These are phyloP conservation scores for Fusarium udum DNA, from an alignment of 2,329 filamentous ascomycete genomes.

Conservation along the genomic window DNA sequence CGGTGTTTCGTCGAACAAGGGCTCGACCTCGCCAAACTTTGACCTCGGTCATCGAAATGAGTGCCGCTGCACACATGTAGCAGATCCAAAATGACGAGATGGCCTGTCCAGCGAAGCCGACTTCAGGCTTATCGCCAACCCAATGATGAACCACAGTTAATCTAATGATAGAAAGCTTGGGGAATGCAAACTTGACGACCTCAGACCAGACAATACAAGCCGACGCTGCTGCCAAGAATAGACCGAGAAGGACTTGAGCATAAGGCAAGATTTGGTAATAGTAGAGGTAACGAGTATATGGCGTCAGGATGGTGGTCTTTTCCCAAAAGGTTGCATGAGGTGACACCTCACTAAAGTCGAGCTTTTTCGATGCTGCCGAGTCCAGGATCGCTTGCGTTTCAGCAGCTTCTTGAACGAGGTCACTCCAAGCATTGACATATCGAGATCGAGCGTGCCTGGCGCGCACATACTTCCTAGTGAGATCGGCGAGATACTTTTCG, in stretches of 20 bases:
- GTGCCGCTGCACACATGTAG: constrained; percentile 93
- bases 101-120: constrained; percentile 87
- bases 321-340: constrained; percentile 65
- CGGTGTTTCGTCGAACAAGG: constrained; percentile 88
- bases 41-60: constrained; percentile 88
- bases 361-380: constrained; percentile 79
- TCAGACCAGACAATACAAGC: constrained; percentile 92
- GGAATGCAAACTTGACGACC: constrained; percentile 82
- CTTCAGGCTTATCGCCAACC: constrained; percentile 73
- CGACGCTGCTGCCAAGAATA: constrained; percentile 77
- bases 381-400: constrained; percentile 85
- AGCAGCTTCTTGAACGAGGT: constrained; percentile 76
- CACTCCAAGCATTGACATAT: constrained; percentile 87
- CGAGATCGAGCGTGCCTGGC: constrained; percentile 85
- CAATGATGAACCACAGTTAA: constrained; percentile 79
- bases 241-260: constrained; percentile 70
- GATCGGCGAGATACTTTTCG: constrained; percentile 88
- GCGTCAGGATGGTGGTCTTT: constrained; percentile 72
- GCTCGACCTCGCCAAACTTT: constrained; percentile 98
- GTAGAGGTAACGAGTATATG: constrained; percentile 82
- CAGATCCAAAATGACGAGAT: constrained; percentile 88
- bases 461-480: constrained; percentile 83
- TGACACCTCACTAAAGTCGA: constrained; percentile 75
- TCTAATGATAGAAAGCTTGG: constrained; percentile 75
- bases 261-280: constrained; percentile 79